These are phyloP conservation scores for Eucalyptus curtisii DNA, from an alignment of 345 rosid species.

Conservation along the genomic window DNA sequence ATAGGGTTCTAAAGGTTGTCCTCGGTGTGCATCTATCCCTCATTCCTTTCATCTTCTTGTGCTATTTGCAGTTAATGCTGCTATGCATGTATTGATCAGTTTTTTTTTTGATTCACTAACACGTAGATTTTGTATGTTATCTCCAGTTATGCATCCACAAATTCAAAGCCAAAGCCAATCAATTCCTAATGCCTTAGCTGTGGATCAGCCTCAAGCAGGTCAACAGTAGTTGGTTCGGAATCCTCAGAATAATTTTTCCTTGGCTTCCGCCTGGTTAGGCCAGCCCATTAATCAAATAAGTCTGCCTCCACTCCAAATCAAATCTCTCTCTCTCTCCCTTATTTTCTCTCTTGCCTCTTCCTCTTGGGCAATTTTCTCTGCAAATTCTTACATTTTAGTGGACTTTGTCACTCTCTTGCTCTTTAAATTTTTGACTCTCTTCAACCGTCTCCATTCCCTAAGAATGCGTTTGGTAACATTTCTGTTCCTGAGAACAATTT, in stretches of 20 bases:
- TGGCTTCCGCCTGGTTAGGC: slow-evolving; percentile 18
- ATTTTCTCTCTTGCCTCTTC: neutral
- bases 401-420: neutral
- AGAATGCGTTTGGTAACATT: accelerated
- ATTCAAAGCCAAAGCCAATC: slow-evolving; percentile 45
- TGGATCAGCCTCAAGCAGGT: slow-evolving; percentile 55
- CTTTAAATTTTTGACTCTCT: neutral
- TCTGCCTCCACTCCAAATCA: neutral
- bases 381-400: neutral
- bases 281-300: neutral
- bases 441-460: no score
- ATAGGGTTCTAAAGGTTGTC: neutral
- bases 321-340: neutral
- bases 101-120: neutral
- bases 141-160: slow-evolving; percentile 35
- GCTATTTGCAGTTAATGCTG: neutral
- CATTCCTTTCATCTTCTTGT: neutral
- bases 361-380: neutral
- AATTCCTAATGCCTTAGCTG: slow-evolving; percentile 33
- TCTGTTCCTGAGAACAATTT: no score
- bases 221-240: slow-evolving; percentile 50
- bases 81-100: neutral
- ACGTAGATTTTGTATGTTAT: neutral
- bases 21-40: neutral
- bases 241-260: slow-evolving; percentile 41